Conservation (phyloP, 2,329 filamentous ascomycete genomes). For the Teratosphaeria zuluensis region DNA sequence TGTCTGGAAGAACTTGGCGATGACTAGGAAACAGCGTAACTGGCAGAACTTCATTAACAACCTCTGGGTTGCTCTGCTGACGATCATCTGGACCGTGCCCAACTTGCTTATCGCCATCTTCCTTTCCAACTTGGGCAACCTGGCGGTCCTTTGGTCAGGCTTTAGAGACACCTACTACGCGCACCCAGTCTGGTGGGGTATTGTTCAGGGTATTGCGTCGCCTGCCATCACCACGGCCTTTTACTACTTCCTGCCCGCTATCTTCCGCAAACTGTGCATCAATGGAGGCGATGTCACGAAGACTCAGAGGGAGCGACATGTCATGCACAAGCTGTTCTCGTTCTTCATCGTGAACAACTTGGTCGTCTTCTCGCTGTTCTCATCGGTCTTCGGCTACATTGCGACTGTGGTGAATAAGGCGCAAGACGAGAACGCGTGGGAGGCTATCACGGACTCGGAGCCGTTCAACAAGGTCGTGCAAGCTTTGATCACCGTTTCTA, state of each 20-base stretch:
- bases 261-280: slow-evolving; percentile 80
- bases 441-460: slow-evolving; percentile 55
- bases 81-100: slow-evolving; percentile 76
- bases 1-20: slow-evolving; percentile 86
- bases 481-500: slow-evolving; percentile 71
- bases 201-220: slow-evolving; percentile 84
- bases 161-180: slow-evolving; percentile 58
- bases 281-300: slow-evolving; percentile 83
- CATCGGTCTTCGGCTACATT: slow-evolving; percentile 67
- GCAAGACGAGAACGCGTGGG: slow-evolving; percentile 49
- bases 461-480: slow-evolving; percentile 57
- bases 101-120: slow-evolving; percentile 95
- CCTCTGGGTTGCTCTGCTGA: slow-evolving; percentile 73
- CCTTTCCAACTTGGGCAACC: slow-evolving; percentile 71
- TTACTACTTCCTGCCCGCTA: slow-evolving; percentile 78
- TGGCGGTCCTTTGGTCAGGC: slow-evolving; percentile 67
- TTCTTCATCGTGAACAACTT: slow-evolving; percentile 99
- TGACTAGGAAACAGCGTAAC: slow-evolving; percentile 57
- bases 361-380: slow-evolving; percentile 87
- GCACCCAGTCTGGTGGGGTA: slow-evolving; percentile 64
- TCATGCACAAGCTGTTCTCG: slow-evolving; percentile 78
- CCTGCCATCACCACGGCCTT: slow-evolving; percentile 80
- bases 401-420: slow-evolving; percentile 53
- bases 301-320: slow-evolving; percentile 82
- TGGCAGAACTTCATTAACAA: slow-evolving; percentile 71